Evolutionary conservation across 768 basidiomycete genomes (phyloP), one percentile per base, ranked within the genome.

Genomic region (Tulasnella sp.): DNA sequence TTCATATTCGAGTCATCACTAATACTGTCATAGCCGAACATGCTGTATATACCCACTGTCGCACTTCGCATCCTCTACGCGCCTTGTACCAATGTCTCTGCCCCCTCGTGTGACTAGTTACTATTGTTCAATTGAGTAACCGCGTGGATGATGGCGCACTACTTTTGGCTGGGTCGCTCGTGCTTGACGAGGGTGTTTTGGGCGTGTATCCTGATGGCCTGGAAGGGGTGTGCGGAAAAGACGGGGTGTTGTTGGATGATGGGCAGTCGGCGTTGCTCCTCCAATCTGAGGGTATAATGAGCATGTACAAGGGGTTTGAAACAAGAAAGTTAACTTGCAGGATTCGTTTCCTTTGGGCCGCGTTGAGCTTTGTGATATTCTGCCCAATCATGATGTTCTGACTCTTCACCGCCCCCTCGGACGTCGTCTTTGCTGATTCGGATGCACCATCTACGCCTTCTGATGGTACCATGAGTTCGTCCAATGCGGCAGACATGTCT

Each of bases 191-290:
- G 72, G 0, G 87, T 86, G 65, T 89, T 89, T 66, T 82, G 75
- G 2, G 82, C 84, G 66, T 90, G 87, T 4, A 76, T 82, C 4
- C 85, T 81, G 62, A 89, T 84, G 1, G 84, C 82, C 63, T 80
- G 72, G 66, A 89, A 89, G 1, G 87, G 87, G 64, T 82, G 82
- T 31, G 75, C 69, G 7, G 78, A 68, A 64, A 81, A 89, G 35
- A 78, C 75, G 6, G 82, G 74, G 63, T 81, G 82, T 19, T 79
- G 73, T 32, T 84, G 72, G 39, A 89, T 80, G 60, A 82, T 70
- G 7, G 84, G 85, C 59, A 82, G 80, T 59, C 86, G 75, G 23
- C 84, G 70, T 53, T 74, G 77, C 66, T 90, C 86, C 61, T 31
- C 27, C 25, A n/a, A n/a, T 25, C 46, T 48, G n/a, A n/a, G n/a